These are phyloP conservation scores for Wickerhamomyces silvicola DNA, from an alignment of 805 yeast species.

Conservation along the genomic window DNA sequence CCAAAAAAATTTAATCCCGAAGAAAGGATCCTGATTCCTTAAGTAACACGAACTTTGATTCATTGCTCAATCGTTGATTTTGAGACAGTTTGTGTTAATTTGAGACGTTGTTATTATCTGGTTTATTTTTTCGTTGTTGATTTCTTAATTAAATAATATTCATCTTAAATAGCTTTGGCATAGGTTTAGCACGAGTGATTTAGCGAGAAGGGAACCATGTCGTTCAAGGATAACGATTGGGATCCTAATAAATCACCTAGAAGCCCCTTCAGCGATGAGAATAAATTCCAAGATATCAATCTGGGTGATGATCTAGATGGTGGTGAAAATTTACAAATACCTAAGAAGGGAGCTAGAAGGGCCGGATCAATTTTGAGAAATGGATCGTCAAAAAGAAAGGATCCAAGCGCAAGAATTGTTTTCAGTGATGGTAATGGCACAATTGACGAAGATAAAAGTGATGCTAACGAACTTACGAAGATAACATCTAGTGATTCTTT, in stretches of 20 bases:
- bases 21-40: too few relatives aligned
- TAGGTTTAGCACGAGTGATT: too few relatives aligned
- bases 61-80: too few relatives aligned
- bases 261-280: slow-evolving; percentile 22
- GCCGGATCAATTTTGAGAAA: slow-evolving; percentile 21
- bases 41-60: too few relatives aligned
- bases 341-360: slow-evolving; percentile 8
- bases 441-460: slow-evolving; percentile 11
- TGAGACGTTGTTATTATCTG: too few relatives aligned
- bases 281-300: slow-evolving; percentile 20
- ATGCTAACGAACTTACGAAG: slow-evolving; percentile 11
- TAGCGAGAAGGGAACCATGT: too few relatives aligned
- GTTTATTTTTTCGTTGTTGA: too few relatives aligned
- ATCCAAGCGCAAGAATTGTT: slow-evolving; percentile 17
- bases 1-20: too few relatives aligned
- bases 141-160: too few relatives aligned
- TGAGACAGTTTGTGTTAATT: too few relatives aligned
- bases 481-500: slow-evolving; percentile 17
- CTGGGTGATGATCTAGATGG: slow-evolving; percentile 11
- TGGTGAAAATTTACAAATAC: slow-evolving; percentile 5
- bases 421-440: slow-evolving; percentile 16
- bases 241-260: slow-evolving; percentile 16
- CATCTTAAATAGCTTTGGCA: too few relatives aligned
- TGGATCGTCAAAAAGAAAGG: slow-evolving; percentile 8
- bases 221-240: neutral